Evolutionary conservation across 2,329 filamentous ascomycete species (phyloP), one percentile per base, ranked within the genome.

Genomic region (Exophiala mesophila): DNA sequence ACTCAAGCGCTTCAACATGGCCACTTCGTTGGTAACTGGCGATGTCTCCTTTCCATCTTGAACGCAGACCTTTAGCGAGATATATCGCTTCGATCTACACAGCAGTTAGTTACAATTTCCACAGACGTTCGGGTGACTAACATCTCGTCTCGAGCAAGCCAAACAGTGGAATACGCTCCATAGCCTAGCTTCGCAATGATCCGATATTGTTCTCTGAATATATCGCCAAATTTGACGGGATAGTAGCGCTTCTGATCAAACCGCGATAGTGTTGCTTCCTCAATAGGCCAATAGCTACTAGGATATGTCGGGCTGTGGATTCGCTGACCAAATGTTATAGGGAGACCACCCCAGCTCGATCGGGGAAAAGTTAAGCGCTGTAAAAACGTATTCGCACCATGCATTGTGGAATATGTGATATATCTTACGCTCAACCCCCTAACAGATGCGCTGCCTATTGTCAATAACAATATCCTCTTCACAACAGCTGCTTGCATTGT

Each of bases 151-250:
- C 53, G 51, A 23, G 63, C 66, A 30, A 71, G 61, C 69, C 66
- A 73, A 32, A 71, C 63, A 8, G 66, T 73, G 6, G 67, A 65
- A 51, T 56, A 71, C 3, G 63, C 61, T 17, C 70, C 68, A 20
- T 59, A 65, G 19, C 69, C 68, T 26, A 72, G 53, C 52, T 72
- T 72, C 43, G 69, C 62, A 40, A 66, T 48, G 36, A 71, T 54
- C 29, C 57, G 57, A 49, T 72, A 73, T 23, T 64, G 62, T 18
- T 57, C 63, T 44, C 60, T 38, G 45, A 71, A 68, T 1, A 48
- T 39, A 41, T 72, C 64, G 17, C 65, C 66, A 12, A 26, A 7
- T 7, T 26, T 6, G 23, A 26, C 23, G 6, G 23, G 23, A 12
- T 26, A 26, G 12, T 26, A 26, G 6, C 12, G 23, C 12, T 26